These are phyloP conservation scores for Thielaviopsis punctulata DNA, from an alignment of 2,329 filamentous ascomycete species.

Conservation along the genomic window DNA sequence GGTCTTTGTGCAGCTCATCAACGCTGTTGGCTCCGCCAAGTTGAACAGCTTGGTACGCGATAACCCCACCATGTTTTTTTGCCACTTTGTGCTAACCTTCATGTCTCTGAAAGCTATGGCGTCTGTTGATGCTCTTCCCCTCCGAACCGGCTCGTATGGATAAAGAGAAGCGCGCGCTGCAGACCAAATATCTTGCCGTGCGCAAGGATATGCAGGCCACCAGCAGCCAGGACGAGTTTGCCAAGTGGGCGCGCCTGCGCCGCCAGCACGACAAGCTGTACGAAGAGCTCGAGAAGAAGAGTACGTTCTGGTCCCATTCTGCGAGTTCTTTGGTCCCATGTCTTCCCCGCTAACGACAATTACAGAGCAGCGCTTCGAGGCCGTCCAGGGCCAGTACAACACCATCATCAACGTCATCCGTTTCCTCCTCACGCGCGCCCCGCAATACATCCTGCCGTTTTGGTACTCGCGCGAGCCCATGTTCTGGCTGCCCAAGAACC, in stretches of 20 bases:
- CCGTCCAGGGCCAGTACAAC: conserved; percentile 59
- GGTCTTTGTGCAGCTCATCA: conserved; percentile 64
- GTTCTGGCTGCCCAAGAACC: conserved; percentile 83
- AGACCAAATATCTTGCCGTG: conserved; percentile 61
- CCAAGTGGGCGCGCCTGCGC: conserved; percentile 44
- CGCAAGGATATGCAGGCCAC: conserved; percentile 72
- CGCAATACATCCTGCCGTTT: conserved; percentile 73
- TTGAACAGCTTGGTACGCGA: conserved; percentile 35
- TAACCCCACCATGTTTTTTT: neutral
- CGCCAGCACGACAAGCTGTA: conserved; percentile 46
- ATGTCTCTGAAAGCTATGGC: conserved; percentile 53
- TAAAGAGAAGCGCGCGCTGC: conserved; percentile 49
- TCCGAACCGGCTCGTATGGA: conserved; percentile 51
- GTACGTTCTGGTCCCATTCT: too few species aligned
- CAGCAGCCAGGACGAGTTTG: conserved; percentile 91
- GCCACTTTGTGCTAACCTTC: neutral
- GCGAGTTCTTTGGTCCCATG: too few species aligned
- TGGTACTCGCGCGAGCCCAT: conserved; percentile 79
- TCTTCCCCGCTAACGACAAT: neutral
- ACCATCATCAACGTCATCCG: conserved; percentile 52
- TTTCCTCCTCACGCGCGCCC: conserved; percentile 63
- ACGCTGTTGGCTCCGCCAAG: conserved; percentile 60
- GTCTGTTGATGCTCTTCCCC: conserved; percentile 60
- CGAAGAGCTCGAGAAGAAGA: conserved; percentile 67
- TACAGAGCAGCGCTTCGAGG: conserved; percentile 32